These are phyloP conservation scores for Ichthyophthirius multifiliis DNA, from an alignment of 169 alveolate genomes.

Conservation along the genomic window DNA sequence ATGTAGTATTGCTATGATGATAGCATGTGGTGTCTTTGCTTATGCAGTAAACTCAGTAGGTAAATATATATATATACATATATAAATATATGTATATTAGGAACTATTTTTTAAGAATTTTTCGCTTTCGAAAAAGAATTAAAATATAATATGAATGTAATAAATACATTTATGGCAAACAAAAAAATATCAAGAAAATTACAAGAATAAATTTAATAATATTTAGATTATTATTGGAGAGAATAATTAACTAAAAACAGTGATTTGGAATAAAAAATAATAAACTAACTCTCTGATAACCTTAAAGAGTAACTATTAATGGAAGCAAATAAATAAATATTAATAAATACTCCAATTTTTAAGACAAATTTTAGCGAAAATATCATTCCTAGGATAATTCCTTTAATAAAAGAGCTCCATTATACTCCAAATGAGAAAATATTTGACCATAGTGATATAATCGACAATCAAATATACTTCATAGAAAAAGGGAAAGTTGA, in stretches of 20 bases:
- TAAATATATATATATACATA: not conserved
- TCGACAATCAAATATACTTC: not conserved
- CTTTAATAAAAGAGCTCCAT: slow-evolving; percentile 3
- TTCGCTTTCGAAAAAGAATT: slow-evolving; percentile 4
- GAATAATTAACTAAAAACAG: not conserved
- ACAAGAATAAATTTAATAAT: slow-evolving; percentile 14
- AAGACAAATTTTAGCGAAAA: slow-evolving; percentile 1
- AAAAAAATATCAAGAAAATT: slow-evolving; percentile 2
- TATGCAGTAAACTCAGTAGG: slow-evolving; percentile 11
- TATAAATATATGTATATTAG: not conserved
- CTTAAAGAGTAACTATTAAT: slow-evolving; percentile 1
- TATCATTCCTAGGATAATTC: not conserved
- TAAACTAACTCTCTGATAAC: slow-evolving; percentile 8
- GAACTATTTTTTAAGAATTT: slow-evolving; percentile 11
- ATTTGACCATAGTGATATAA: not conserved
- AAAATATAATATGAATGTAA: slow-evolving; percentile 13
- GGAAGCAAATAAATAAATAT: slow-evolving; percentile 20
- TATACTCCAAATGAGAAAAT: slow-evolving; percentile 20
- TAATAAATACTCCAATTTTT: slow-evolving; percentile 19
- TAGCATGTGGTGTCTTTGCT: slow-evolving; percentile 22
- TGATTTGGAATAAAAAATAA: slow-evolving; percentile 14
- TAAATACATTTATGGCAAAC: slow-evolving; percentile 23
- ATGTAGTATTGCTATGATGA: slow-evolving; percentile 6
- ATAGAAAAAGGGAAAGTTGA: slow-evolving; percentile 28
- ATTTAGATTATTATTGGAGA: slow-evolving; percentile 25